Evolutionary conservation across 495 filamentous ascomycete species (phyloP).

Genomic region (Lophiostoma macrostomum): DNA sequence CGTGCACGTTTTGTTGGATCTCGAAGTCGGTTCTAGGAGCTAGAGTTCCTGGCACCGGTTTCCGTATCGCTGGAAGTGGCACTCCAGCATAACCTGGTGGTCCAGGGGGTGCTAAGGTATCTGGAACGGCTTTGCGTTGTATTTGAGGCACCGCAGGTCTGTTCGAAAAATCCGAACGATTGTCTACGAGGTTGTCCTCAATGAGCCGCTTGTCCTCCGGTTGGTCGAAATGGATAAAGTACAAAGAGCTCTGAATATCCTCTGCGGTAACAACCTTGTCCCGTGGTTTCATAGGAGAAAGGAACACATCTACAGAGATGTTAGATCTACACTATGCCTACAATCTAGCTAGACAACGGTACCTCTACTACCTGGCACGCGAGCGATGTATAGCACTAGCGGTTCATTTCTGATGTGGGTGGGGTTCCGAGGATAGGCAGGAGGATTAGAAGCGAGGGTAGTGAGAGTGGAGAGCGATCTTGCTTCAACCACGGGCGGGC

Average conservation of each 20-base stretch:
- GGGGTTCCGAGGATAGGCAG: slow-evolving; percentile 74
- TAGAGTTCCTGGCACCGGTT: slow-evolving; percentile 12
- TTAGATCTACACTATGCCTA: slow-evolving; percentile 10
- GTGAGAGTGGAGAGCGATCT: slow-evolving; percentile 78
- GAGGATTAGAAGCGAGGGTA: slow-evolving; percentile 79
- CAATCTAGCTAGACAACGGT: slow-evolving; percentile 32
- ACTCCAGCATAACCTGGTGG: too few relatives aligned
- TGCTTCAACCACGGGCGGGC: slow-evolving; percentile 61
- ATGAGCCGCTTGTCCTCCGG: slow-evolving; percentile 52
- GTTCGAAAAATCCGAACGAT: not conserved
- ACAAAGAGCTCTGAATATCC: slow-evolving; percentile 83
- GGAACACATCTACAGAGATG: slow-evolving; percentile 69
- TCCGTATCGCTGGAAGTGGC: slow-evolving; percentile 9
- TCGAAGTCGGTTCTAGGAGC: slow-evolving; percentile 3
- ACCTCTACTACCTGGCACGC: slow-evolving; percentile 90
- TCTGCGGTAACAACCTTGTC: slow-evolving; percentile 81
- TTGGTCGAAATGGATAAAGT: slow-evolving; percentile 80
- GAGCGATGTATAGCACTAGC: slow-evolving; percentile 81
- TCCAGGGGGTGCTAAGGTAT: slow-evolving; percentile 1
- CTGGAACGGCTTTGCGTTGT: slow-evolving; percentile 19
- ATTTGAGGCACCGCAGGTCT: slow-evolving; percentile 6
- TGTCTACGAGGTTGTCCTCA: not conserved
- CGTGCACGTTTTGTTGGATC: slow-evolving; percentile 13
- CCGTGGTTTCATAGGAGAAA: slow-evolving; percentile 86
- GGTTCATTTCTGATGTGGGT: slow-evolving; percentile 61